A percentile compares a stretch with the other conserved stretches of the same genome.
Evolutionary conservation across 2,329 filamentous ascomycete species (phyloP).

Genomic region (Aspergillus latus): DNA sequence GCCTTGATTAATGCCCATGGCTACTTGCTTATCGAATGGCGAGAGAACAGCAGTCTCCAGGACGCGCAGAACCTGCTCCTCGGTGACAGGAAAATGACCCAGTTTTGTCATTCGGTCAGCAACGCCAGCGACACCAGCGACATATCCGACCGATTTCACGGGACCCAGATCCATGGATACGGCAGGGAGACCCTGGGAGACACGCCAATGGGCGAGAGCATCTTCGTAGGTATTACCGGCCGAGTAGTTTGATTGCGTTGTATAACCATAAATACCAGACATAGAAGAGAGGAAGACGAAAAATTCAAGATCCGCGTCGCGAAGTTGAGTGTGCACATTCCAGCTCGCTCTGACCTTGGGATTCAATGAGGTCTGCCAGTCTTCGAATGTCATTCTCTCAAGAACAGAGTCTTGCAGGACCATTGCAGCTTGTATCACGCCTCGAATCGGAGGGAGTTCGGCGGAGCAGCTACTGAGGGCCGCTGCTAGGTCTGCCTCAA

Average conservation of each 20-base stretch:
- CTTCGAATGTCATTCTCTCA: background rate
- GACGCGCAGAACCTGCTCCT: background rate
- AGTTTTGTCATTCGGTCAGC: background rate
- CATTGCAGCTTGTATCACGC: background rate
- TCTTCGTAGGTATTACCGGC: slow-evolving; percentile 44
- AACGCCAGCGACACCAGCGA: slow-evolving; percentile 24
- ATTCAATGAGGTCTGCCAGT: background rate
- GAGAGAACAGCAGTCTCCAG: background rate
- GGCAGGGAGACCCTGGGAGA: slow-evolving; percentile 18
- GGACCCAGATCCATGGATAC: slow-evolving; percentile 30
- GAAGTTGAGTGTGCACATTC: background rate
- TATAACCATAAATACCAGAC: slow-evolving; percentile 47
- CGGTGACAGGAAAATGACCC: background rate
- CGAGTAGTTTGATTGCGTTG: slow-evolving; percentile 48
- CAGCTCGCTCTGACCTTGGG: background rate
- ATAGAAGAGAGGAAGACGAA: slow-evolving; percentile 46
- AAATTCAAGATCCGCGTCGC: slow-evolving; percentile 32
- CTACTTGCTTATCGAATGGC: background rate
- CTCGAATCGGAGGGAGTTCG: background rate
- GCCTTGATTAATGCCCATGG: background rate
- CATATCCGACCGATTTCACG: slow-evolving; percentile 36
- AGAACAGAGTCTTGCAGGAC: background rate
- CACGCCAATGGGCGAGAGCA: slow-evolving; percentile 30
- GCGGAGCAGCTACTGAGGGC: background rate
- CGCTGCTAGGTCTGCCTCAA: background rate